phyloP scores from a whole-genome alignment of 805 yeast genomes.

The Starmera caribaea region DNA sequence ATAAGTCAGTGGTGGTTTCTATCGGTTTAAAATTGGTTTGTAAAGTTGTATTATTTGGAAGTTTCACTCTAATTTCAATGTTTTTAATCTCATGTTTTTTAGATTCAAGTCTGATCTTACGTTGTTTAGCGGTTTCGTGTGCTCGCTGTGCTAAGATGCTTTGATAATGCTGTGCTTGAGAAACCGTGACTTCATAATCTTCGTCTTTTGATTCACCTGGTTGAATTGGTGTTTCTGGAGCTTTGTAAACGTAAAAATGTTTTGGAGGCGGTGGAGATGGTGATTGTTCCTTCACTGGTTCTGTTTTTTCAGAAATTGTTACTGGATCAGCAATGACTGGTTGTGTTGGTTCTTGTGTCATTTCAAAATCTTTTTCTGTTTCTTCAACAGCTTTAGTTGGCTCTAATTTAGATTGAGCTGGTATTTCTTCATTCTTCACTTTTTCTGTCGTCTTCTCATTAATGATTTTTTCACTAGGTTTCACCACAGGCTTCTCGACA shows the following conservation, averaged over 20 bases:
- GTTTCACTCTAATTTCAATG: conserved; percentile 36
- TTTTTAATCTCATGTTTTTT: conserved; percentile 18
- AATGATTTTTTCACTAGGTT: background rate
- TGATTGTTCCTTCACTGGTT: conserved; percentile 1
- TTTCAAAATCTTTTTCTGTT: background rate
- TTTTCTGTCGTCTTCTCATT: background rate
- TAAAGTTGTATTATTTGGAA: conserved; percentile 46
- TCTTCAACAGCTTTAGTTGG: background rate
- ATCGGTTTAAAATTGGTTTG: conserved; percentile 39
- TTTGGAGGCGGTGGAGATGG: background rate
- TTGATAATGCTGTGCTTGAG: conserved; percentile 47
- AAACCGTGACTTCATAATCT: conserved; percentile 35
- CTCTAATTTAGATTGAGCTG: background rate
- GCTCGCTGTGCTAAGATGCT: conserved; percentile 35
- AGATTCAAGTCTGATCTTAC: conserved; percentile 23
- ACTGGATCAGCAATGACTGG: background rate
- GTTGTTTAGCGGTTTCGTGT: conserved; percentile 28
- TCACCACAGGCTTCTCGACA: background rate
- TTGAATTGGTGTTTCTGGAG: conserved; percentile 8
- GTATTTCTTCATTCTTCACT: background rate
- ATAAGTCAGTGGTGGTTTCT: conserved; percentile 27
- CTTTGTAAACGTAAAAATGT: conserved; percentile 16
- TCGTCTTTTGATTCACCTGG: conserved; percentile 23
- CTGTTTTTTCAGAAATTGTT: conserved; percentile 4
- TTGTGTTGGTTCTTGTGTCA: background rate